phyloP scores from a whole-genome alignment of 139 green algal genomes.

The Desmodesmus armatus region DNA sequence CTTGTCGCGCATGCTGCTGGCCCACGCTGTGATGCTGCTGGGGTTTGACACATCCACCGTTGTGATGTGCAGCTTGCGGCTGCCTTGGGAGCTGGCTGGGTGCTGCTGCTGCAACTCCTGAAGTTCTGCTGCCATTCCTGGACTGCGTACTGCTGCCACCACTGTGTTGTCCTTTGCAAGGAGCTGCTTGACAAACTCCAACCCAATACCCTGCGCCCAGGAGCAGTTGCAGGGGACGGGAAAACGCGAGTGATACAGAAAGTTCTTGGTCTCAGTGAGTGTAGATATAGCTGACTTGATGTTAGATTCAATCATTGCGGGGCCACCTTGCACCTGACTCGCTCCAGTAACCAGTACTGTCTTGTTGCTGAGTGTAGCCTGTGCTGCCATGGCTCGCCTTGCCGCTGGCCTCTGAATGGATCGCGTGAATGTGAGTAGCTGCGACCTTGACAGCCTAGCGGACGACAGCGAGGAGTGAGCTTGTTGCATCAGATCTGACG shows the following conservation, averaged over 20 bases:
- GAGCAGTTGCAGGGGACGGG: background rate
- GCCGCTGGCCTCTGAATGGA: too few species aligned
- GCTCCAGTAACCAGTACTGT: constrained; percentile 15
- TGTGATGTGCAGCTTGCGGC: constrained; percentile 25
- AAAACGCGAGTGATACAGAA: background rate
- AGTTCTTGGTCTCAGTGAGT: background rate
- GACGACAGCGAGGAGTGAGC: too few species aligned
- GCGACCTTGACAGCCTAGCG: too few species aligned
- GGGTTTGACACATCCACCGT: constrained; percentile 4
- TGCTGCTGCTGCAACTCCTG: constrained; percentile 17
- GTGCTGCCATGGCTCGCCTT: too few species aligned
- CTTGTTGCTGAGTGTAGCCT: background rate
- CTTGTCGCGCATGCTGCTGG: background rate
- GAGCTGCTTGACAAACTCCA: constrained; percentile 60
- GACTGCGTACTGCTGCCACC: constrained; percentile 53
- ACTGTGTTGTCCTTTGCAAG: constrained; percentile 59
- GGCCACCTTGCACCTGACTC: too few species aligned
- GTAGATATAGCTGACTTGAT: background rate
- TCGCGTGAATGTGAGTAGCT: too few species aligned
- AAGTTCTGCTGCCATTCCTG: background rate
- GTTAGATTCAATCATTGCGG: too few species aligned
- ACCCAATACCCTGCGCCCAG: constrained; percentile 31
- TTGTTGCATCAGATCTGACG: too few species aligned
- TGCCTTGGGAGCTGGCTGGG: background rate
- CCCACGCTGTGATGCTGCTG: background rate